These are phyloP conservation scores for Capronia americana DNA, from an alignment of 2,329 filamentous ascomycete species.

Conservation along the genomic window DNA sequence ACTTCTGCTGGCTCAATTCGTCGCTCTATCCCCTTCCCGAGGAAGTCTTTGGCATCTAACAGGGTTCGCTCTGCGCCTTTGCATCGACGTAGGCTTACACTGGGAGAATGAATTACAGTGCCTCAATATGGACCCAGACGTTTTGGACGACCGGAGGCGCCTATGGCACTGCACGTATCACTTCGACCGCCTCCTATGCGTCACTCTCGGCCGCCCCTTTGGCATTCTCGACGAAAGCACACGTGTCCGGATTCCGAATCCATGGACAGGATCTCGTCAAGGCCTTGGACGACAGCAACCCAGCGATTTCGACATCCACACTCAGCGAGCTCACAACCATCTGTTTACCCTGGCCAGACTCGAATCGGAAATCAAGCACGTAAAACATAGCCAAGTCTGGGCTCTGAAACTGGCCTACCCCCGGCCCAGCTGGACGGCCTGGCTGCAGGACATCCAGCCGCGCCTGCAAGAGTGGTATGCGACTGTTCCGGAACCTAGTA, in stretches of 20 bases:
- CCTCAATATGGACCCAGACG: constrained; percentile 34
- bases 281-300: constrained; percentile 24
- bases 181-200: constrained; percentile 50
- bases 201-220: constrained; percentile 49
- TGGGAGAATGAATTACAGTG: constrained; percentile 42
- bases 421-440: constrained; percentile 41
- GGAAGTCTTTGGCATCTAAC: constrained; percentile 47
- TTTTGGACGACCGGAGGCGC: constrained; percentile 42
- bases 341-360: constrained; percentile 42
- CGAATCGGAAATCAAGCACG: constrained; percentile 47
- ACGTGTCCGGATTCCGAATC: constrained; percentile 41
- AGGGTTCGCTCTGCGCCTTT: constrained; percentile 45
- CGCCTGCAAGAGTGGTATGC: constrained; percentile 45
- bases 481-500: constrained; percentile 40
- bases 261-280: constrained; percentile 22
- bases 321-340: constrained; percentile 44
- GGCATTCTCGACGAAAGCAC: constrained; percentile 46
- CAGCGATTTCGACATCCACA: constrained; percentile 42
- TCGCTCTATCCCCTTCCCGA: constrained; percentile 43
- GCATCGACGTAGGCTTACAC: constrained; percentile 45
- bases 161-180: constrained; percentile 46
- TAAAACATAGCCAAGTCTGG: constrained; percentile 43
- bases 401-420: constrained; percentile 42
- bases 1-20: constrained; percentile 45
- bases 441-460: constrained; percentile 43